Percentiles rank a stretch among this genome's conserved stretches.
Evolutionary conservation across 2,329 filamentous ascomycete genomes (phyloP).

Genomic region (Cercospora berteroae): DNA sequence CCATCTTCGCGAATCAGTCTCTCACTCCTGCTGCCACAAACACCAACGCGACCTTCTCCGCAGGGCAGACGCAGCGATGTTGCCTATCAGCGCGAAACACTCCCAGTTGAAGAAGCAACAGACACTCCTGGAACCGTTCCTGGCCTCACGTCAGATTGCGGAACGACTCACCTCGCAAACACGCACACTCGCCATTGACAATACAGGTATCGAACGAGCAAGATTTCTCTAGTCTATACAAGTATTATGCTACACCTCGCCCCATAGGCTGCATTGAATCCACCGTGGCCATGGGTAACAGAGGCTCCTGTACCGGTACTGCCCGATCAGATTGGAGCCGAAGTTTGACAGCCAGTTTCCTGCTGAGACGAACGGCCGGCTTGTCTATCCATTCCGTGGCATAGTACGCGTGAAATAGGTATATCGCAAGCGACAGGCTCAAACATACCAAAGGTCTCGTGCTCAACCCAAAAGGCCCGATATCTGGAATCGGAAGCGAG

Average conservation of each 20-base stretch:
- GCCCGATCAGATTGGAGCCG: background rate
- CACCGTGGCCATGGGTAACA: background rate
- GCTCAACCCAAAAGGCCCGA: constrained; percentile 53
- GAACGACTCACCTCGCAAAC: background rate
- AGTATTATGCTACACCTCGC: background rate
- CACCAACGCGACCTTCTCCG: background rate
- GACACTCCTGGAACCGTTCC: background rate
- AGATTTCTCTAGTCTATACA: background rate
- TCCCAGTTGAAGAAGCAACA: background rate
- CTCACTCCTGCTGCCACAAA: background rate
- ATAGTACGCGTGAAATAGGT: constrained; percentile 56
- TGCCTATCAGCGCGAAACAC: background rate
- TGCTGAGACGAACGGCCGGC: constrained; percentile 56
- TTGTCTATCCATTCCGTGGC: constrained; percentile 58
- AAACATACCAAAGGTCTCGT: constrained; percentile 55
- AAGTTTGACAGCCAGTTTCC: constrained; percentile 26
- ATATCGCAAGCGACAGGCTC: constrained; percentile 55
- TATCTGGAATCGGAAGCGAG: constrained; percentile 45
- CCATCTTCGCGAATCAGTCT: background rate
- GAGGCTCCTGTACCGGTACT: background rate
- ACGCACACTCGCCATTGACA: background rate
- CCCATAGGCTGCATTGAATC: background rate
- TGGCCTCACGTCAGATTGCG: background rate
- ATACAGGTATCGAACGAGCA: background rate
- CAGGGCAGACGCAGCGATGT: background rate